Percentiles rank a stretch among this genome's conserved stretches.
Conservation (phyloP, 192 early-diverging fungal genomes). For the Dispira parvispora region DNA sequence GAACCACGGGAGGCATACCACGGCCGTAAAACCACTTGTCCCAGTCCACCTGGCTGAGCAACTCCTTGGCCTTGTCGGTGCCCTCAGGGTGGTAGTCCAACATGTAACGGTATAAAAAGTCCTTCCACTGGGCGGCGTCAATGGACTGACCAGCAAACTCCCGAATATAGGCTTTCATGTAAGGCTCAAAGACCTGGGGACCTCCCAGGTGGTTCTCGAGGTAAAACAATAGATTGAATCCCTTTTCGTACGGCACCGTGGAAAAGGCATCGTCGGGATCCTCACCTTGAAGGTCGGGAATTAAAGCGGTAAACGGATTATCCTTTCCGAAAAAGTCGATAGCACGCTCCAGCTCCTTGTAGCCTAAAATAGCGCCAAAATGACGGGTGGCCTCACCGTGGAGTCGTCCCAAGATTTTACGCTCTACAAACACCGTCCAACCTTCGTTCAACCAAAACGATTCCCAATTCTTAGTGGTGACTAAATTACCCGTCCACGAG, state of each 20-base stretch:
- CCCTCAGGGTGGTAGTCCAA: conserved; percentile 40
- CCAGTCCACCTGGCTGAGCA: conserved; percentile 78
- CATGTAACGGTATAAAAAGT: conserved; percentile 66
- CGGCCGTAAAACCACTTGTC: conserved; percentile 72
- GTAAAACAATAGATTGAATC: conserved; percentile 84
- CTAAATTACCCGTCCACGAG: conserved; percentile 80
- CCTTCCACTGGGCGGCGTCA: conserved; percentile 77
- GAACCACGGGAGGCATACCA: conserved; percentile 81
- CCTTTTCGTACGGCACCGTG: conserved; percentile 88
- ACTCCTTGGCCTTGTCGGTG: conserved; percentile 23
- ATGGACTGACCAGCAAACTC: conserved; percentile 78
- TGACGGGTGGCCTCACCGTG: conserved; percentile 61
- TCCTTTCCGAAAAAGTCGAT: conserved; percentile 45
- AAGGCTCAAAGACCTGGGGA: conserved; percentile 67
- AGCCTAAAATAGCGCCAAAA: conserved; percentile 75
- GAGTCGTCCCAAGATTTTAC: conserved; percentile 70
- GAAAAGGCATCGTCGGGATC: conserved; percentile 78
- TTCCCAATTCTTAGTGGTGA: conserved; percentile 69
- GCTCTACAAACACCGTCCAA: conserved; percentile 84
- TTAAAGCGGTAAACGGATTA: conserved; percentile 49
- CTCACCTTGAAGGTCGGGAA: conserved; percentile 49
- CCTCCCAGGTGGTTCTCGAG: conserved; percentile 83
- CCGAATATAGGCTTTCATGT: conserved; percentile 60
- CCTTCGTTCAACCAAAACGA: conserved; percentile 93
- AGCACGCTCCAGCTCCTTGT: conserved; percentile 52